Base-by-base conservation (phyloP, 2,329 filamentous ascomycete genomes). In the Trichoderma koningiopsis region DNA sequence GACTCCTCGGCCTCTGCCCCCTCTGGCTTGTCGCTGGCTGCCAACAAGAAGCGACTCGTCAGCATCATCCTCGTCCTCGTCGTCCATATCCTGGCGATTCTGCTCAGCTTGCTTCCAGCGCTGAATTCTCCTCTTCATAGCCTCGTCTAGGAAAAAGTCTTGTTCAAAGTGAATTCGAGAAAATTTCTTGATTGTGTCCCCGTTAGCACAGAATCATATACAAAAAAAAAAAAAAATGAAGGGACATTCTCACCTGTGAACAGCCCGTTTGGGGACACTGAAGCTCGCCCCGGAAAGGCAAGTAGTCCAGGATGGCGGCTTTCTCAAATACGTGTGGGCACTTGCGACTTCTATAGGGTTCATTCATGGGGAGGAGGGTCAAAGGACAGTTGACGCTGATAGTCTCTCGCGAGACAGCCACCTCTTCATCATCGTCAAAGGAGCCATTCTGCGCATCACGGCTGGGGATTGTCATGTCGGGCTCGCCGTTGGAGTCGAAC, bases 311-410 rank as follows among this genome's bases (percentile, higher is more conserved):
- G 49, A 94, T 89, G 0, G 88, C 87, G 1, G 77, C 75, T 77
- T 87, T 90, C 75, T 94, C 90, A 76, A 92, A 94, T 0, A 86
- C 89, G 77, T 94, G 92, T 68, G 87, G 88, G 81, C 92, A 94
- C 72, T 87, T 86, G 16, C 76, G 81, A 73, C 87, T 92, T 68
- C 87, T 91, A 74, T 87, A 88, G 0, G 92, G 92, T 64, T 92
- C 85, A 53, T 82, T 81, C 81, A 93, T 89, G 56, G 86, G 82
- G 63, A 83, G 82, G 72, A 93, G 81, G 0, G 91, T 91, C 24
- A 94, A 77, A 0, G 91, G 91, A 74, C 92, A 94, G 73, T 87
- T 89, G 37, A 90, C 86, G 77, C 87, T 91, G 64, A 89, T 83
- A 5, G 85, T 86, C 71, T 89, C 88, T 60, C 87, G 83, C 33